Percentiles rank a stretch among this genome's conserved stretches.
Conservation (phyloP, 768 basidiomycete species). For the Piloderma croceum region DNA sequence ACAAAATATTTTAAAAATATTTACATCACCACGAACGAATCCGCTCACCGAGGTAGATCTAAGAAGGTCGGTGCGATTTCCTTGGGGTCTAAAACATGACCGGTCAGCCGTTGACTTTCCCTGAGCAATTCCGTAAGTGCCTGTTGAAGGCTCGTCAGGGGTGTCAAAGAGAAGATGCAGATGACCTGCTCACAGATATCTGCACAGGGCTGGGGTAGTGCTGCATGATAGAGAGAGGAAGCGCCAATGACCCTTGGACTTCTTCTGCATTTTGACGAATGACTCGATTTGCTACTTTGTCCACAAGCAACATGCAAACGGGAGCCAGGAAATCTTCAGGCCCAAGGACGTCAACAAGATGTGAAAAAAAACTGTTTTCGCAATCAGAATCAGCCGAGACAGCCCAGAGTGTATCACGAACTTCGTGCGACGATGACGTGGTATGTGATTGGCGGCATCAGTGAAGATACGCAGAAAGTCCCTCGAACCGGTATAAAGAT, state of each 20-base stretch:
- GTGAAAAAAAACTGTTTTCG: slow-evolving; percentile 71
- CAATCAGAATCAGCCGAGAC: slow-evolving; percentile 7
- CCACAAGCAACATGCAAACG: slow-evolving; percentile 77
- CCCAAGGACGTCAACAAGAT: slow-evolving; percentile 80
- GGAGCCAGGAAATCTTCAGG: slow-evolving; percentile 76
- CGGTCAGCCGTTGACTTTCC: slow-evolving; percentile 59
- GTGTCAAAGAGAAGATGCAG: too few species aligned
- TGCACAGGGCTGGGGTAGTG: slow-evolving; percentile 45
- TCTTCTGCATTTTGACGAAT: slow-evolving; percentile 60
- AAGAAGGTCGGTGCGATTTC: slow-evolving; percentile 44
- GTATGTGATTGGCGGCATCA: slow-evolving; percentile 87
- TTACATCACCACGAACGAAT: background rate
- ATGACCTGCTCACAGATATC: slow-evolving; percentile 41
- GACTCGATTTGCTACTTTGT: slow-evolving; percentile 67
- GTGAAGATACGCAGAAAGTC: slow-evolving; percentile 90
- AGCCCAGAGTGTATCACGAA: slow-evolving; percentile 30
- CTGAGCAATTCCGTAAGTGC: slow-evolving; percentile 57
- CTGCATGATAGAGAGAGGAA: slow-evolving; percentile 65
- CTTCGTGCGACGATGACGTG: slow-evolving; percentile 88
- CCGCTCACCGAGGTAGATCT: slow-evolving; percentile 48
- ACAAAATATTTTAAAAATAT: background rate
- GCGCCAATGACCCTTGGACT: slow-evolving; percentile 47
- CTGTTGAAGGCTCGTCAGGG: slow-evolving; percentile 38
- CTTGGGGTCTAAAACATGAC: slow-evolving; percentile 34
- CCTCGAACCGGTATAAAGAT: slow-evolving; percentile 62